phyloP scores from a whole-genome alignment of 2,329 filamentous ascomycete genomes.

The Xylaria polymorpha region DNA sequence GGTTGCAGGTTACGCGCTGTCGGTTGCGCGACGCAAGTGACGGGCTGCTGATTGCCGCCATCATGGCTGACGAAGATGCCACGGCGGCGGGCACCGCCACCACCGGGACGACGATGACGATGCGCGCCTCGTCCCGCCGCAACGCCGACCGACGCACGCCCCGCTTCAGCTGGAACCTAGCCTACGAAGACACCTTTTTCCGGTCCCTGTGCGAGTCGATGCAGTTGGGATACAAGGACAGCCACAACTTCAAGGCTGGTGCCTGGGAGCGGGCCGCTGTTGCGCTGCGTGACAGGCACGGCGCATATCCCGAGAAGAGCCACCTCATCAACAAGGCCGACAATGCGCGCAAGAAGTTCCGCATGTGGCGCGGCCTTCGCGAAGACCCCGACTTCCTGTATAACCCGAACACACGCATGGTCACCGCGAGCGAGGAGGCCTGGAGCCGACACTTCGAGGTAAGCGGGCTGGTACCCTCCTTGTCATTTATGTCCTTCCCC shows the following conservation, averaged over 20 bases:
- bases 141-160: slow-evolving; percentile 54
- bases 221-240: slow-evolving; percentile 65
- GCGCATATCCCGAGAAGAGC: slow-evolving; percentile 68
- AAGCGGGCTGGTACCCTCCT: slow-evolving; percentile 40
- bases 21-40: not conserved
- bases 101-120: slow-evolving; percentile 36
- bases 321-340: slow-evolving; percentile 73
- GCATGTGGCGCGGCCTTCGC: slow-evolving; percentile 68
- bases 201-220: slow-evolving; percentile 70
- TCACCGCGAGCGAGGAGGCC: slow-evolving; percentile 67
- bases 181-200: slow-evolving; percentile 71
- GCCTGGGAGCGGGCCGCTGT: slow-evolving; percentile 69
- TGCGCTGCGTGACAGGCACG: slow-evolving; percentile 65
- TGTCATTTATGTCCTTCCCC: not conserved
- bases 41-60: slow-evolving; percentile 10
- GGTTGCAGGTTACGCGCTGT: not conserved
- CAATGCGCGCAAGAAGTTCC: slow-evolving; percentile 71
- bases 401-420: slow-evolving; percentile 61
- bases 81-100: slow-evolving; percentile 28
- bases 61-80: slow-evolving; percentile 50
- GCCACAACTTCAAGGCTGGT: slow-evolving; percentile 70
- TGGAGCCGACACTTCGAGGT: slow-evolving; percentile 70
- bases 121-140: slow-evolving; percentile 45
- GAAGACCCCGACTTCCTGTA: slow-evolving; percentile 69
- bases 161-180: slow-evolving; percentile 69